Evolutionary conservation across 208 protist species (phyloP).

Genomic region (Crithidia acanthocephali): DNA sequence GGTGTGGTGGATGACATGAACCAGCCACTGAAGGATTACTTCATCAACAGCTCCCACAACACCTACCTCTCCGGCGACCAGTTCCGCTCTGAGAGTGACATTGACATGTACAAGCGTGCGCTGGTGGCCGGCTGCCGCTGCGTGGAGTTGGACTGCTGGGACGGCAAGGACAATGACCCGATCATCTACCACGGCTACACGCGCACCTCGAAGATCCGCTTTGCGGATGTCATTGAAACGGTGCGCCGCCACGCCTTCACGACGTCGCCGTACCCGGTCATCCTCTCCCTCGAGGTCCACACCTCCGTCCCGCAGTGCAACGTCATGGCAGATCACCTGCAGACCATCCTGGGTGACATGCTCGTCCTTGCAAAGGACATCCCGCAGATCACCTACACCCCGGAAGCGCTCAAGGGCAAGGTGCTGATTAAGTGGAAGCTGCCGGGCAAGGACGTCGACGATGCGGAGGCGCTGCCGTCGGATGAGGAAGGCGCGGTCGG

Average conservation of each 20-base stretch:
- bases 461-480: constrained; percentile 21
- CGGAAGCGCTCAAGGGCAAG: constrained; percentile 54
- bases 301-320: constrained; percentile 57
- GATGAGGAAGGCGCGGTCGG: constrained; percentile 8
- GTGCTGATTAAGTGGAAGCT: constrained; percentile 75
- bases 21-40: constrained; percentile 87
- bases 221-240: constrained; percentile 55
- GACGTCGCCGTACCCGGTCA: constrained; percentile 73
- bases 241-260: constrained; percentile 72
- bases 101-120: constrained; percentile 71
- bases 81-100: constrained; percentile 52
- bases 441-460: constrained; percentile 34
- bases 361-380: constrained; percentile 49
- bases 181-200: constrained; percentile 90
- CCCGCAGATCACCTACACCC: constrained; percentile 42
- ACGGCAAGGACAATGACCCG: constrained; percentile 70
- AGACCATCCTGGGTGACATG: constrained; percentile 49
- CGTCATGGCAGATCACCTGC: constrained; percentile 69
- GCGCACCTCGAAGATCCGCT: constrained; percentile 71
- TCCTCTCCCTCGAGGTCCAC: constrained; percentile 88
- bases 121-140: constrained; percentile 77
- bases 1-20: constrained; percentile 79
- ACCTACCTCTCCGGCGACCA: constrained; percentile 96
- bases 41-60: constrained; percentile 94
- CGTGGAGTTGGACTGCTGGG: constrained; percentile 88